Evolutionary conservation across 164 flowering plant species (phyloP).

Genomic region (Sedum album): DNA sequence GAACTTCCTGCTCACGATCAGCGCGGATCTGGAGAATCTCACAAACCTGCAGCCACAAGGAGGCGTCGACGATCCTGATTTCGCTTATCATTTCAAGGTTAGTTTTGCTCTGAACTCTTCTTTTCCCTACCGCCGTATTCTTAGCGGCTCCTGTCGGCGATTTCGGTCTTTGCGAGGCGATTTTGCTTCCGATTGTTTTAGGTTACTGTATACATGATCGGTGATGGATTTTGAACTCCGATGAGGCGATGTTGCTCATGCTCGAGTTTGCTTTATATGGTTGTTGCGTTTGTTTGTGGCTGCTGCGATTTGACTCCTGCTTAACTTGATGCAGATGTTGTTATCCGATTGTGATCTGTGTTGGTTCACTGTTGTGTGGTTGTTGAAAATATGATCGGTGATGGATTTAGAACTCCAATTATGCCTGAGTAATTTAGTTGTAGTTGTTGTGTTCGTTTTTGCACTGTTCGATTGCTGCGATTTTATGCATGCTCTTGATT

Average conservation of each 20-base stretch:
- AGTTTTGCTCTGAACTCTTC: not conserved
- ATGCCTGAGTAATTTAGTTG: too few species aligned
- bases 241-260: too few species aligned
- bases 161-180: not conserved
- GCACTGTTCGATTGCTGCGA: too few species aligned
- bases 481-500: too few species aligned
- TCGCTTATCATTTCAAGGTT: slow-evolving; percentile 75
- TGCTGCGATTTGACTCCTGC: not conserved
- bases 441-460: too few species aligned
- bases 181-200: too few species aligned
- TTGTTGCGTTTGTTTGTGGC: not conserved
- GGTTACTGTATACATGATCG: too few species aligned
- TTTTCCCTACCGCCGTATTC: not conserved
- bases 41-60: slow-evolving; percentile 71
- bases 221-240: not conserved
- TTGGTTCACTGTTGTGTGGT: too few species aligned
- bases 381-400: too few species aligned
- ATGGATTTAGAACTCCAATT: too few species aligned
- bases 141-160: too few species aligned
- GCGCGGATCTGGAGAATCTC: slow-evolving; percentile 71
- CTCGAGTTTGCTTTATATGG: not conserved
- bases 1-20: slow-evolving; percentile 49
- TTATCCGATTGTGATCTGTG: not conserved
- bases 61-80: slow-evolving; percentile 43
- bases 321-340: not conserved